Evolutionary conservation across 805 yeast genomes (phyloP).

Genomic region (Pichia heedii): DNA sequence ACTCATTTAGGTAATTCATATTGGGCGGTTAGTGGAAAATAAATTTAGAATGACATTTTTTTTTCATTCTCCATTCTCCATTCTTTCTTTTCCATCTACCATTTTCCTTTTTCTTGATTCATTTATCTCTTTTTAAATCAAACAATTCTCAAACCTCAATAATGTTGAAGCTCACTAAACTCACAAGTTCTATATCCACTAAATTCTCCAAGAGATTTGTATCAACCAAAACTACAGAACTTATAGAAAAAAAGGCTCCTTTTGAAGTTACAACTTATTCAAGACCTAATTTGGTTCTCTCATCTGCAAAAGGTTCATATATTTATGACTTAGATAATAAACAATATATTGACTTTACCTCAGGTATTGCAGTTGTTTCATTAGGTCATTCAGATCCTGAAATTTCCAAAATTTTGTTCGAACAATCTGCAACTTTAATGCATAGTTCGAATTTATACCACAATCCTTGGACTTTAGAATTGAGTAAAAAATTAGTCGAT

Average conservation of each 20-base stretch:
- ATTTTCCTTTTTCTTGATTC: background rate
- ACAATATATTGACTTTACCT: conserved; percentile 80
- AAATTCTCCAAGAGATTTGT: conserved; percentile 5
- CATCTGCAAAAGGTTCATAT: conserved; percentile 73
- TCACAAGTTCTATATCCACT: conserved; percentile 7
- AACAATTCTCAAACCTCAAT: too few relatives aligned
- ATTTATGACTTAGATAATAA: conserved; percentile 74
- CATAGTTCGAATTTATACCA: conserved; percentile 84
- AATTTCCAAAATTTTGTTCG: conserved; percentile 58
- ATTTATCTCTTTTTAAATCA: background rate
- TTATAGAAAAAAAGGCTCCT: conserved; percentile 19
- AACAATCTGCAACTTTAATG: conserved; percentile 64
- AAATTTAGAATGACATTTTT: background rate
- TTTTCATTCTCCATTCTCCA: too few relatives aligned
- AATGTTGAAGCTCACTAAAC: conserved; percentile 7
- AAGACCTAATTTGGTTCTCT: conserved; percentile 67
- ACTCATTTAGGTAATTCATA: background rate
- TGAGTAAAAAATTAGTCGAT: conserved; percentile 62
- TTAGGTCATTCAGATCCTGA: conserved; percentile 80
- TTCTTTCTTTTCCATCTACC: background rate
- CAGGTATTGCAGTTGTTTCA: conserved; percentile 96
- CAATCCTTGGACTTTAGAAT: conserved; percentile 74
- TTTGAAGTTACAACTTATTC: conserved; percentile 72
- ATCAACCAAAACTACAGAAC: conserved; percentile 27
- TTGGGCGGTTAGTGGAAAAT: background rate